Conservation (phyloP, 73 alveolate genomes). For the Tetrahymena borealis region DNA sequence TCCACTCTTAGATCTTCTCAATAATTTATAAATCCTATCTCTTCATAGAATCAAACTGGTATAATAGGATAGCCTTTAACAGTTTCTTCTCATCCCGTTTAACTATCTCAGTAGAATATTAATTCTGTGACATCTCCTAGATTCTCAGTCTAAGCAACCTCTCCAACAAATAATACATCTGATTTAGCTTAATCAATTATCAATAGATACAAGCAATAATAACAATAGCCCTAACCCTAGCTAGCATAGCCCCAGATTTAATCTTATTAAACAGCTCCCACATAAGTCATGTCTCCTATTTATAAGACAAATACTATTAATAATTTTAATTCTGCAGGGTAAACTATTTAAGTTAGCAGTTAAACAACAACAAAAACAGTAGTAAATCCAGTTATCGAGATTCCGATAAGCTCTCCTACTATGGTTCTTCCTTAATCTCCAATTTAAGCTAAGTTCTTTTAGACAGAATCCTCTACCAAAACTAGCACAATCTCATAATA, state of each 20-base stretch:
- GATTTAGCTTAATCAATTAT: background rate
- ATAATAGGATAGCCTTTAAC: background rate
- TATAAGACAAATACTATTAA: too few relatives aligned
- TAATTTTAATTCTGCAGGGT: too few relatives aligned
- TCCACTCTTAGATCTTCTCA: background rate
- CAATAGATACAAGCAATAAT: background rate
- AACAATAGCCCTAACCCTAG: too few relatives aligned
- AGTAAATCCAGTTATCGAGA: background rate
- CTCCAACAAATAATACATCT: background rate
- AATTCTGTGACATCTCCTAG: background rate
- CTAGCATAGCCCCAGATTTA: too few relatives aligned
- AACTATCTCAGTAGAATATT: background rate
- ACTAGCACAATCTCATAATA: background rate
- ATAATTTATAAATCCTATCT: background rate
- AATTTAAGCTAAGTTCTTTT: background rate
- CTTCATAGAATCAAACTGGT: background rate
- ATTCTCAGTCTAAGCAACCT: background rate
- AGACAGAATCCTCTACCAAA: background rate
- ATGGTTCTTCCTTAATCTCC: background rate
- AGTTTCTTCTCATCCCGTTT: background rate
- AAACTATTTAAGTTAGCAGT: too few relatives aligned
- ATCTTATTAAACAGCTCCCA: too few relatives aligned
- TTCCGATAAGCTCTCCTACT: background rate
- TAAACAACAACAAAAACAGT: background rate
- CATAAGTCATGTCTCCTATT: too few relatives aligned